Percentiles rank a stretch among this genome's conserved stretches.
Evolutionary conservation across 192 early-diverging fungal species (phyloP).

Genomic region (Geranomyces variabilis): DNA sequence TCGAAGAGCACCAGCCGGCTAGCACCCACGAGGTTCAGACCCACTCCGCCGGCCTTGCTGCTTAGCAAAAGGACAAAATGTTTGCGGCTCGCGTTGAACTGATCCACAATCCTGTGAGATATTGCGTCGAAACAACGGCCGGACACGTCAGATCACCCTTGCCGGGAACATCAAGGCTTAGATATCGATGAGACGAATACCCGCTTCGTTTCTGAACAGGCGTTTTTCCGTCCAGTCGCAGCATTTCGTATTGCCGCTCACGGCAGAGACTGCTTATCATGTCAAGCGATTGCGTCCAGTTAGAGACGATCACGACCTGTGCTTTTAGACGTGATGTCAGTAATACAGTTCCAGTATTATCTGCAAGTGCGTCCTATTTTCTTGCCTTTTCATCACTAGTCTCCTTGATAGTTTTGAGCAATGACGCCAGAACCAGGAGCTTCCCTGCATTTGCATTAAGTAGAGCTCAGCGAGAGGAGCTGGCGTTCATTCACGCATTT

Average conservation of each 20-base stretch:
- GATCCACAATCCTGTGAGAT: conserved; percentile 46
- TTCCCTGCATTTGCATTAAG: conserved; percentile 23
- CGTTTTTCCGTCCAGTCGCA: conserved; percentile 64
- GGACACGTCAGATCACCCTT: too few species aligned
- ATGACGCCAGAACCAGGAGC: conserved; percentile 16
- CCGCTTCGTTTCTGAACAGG: conserved; percentile 39
- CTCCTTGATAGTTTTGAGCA: conserved; percentile 27
- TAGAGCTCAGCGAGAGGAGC: neutral
- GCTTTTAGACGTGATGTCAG: neutral
- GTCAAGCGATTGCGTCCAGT: conserved; percentile 68
- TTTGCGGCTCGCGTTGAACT: conserved; percentile 38
- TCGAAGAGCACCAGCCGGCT: conserved; percentile 61
- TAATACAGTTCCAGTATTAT: neutral
- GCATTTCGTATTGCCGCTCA: conserved; percentile 34
- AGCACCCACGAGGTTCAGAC: conserved; percentile 64
- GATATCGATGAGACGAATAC: too few species aligned
- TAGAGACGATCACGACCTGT: conserved; percentile 69
- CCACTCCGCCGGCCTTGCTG: conserved; percentile 63
- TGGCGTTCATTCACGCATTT: neutral
- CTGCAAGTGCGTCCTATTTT: neutral
- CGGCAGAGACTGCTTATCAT: conserved; percentile 54
- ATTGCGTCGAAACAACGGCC: too few species aligned
- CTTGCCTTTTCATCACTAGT: conserved; percentile 40
- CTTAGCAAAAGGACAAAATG: conserved; percentile 54
- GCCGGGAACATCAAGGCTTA: too few species aligned